Evolutionary conservation across 768 basidiomycete genomes (phyloP).

Genomic region (Rhodosporidiobolus odoratus): DNA sequence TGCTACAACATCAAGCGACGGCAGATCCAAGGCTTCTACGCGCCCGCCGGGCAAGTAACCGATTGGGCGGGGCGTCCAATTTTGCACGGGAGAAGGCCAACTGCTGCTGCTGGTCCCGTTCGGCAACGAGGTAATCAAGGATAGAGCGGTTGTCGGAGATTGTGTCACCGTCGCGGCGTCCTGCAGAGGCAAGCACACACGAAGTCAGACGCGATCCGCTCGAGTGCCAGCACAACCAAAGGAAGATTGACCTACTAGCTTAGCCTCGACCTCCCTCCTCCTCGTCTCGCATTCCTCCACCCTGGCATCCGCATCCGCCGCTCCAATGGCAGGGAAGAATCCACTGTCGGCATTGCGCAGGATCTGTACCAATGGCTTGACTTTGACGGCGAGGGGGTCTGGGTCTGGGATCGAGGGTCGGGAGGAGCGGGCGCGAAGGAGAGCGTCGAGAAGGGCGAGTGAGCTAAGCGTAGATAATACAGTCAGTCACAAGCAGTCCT

Average conservation of each 20-base stretch:
- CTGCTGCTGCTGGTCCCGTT: no score
- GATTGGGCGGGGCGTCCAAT: conserved; percentile 23
- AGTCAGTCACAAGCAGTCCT: no score
- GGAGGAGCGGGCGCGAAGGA: not conserved
- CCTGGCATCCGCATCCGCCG: not conserved
- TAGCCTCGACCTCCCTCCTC: not conserved
- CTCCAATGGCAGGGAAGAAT: not conserved
- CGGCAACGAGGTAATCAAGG: no score
- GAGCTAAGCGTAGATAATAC: not conserved
- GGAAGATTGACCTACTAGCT: not conserved
- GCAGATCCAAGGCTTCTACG: conserved; percentile 18
- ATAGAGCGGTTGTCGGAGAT: not conserved
- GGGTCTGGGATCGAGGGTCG: not conserved
- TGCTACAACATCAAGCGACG: not conserved
- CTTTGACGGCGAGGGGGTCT: not conserved
- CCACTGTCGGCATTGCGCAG: conserved; percentile 4
- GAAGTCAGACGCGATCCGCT: no score
- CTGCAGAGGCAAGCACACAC: no score
- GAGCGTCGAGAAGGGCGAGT: not conserved
- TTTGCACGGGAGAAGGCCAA: not conserved
- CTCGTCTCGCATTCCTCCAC: conserved; percentile 1
- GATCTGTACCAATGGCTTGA: conserved; percentile 19
- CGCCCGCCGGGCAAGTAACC: conserved; percentile 14
- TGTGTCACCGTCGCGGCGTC: not conserved
- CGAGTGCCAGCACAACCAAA: no score